Evolutionary conservation across 169 alveolate genomes (phyloP).

Genomic region (Plasmodium knowlesi): DNA sequence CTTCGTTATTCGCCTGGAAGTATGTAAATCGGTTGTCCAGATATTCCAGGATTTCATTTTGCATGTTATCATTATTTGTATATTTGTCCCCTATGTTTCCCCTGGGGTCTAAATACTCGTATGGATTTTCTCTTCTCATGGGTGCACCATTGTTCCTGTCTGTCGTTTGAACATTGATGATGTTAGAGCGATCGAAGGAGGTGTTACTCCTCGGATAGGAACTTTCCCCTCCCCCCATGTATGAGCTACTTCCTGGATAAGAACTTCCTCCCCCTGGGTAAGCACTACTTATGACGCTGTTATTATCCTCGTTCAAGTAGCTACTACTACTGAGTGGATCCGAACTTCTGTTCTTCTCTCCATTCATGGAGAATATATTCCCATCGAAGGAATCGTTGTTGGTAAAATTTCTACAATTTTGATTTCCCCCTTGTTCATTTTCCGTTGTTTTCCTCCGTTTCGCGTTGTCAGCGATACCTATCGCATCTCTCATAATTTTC

Average conservation of each 20-base stretch:
- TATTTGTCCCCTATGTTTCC: background rate
- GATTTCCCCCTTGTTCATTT: background rate
- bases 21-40: constrained; percentile 57
- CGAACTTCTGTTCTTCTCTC: background rate
- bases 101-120: background rate
- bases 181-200: background rate
- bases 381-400: background rate
- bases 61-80: background rate
- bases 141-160: background rate
- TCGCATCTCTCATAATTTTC: background rate
- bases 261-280: background rate
- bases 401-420: background rate
- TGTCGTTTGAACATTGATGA: background rate
- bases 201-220: background rate
- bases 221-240: background rate
- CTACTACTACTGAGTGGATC: background rate
- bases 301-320: background rate
- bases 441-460: background rate
- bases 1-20: constrained; percentile 54
- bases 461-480: background rate
- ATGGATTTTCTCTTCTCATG: background rate
- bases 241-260: background rate
- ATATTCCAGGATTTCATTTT: constrained; percentile 12
- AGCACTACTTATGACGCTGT: background rate
- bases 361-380: background rate